phyloP scores from a whole-genome alignment of 1,284 basidiomycete species.

The Bjerkandera adusta region DNA sequence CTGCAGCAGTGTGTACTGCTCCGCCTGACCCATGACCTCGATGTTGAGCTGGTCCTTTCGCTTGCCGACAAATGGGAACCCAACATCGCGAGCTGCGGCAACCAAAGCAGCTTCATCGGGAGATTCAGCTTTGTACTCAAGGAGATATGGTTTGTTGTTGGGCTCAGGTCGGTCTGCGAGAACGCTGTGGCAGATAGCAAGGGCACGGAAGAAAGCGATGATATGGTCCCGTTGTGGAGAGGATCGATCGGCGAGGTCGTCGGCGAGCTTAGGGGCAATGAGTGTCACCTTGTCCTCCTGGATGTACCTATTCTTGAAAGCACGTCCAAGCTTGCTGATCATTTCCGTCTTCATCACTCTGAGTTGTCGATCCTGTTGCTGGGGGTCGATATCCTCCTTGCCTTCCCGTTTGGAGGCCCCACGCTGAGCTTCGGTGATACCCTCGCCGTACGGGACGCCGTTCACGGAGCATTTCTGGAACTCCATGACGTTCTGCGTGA shows the following conservation, averaged over 20 bases:
- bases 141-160: slow-evolving; percentile 56
- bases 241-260: slow-evolving; percentile 66
- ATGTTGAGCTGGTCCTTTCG: slow-evolving; percentile 81
- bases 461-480: slow-evolving; percentile 94
- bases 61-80: slow-evolving; percentile 87
- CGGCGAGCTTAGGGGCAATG: slow-evolving; percentile 81
- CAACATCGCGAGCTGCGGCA: slow-evolving; percentile 86
- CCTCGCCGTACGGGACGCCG: slow-evolving; percentile 88
- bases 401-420: slow-evolving; percentile 88
- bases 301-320: slow-evolving; percentile 90
- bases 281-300: slow-evolving; percentile 85
- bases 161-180: slow-evolving; percentile 76
- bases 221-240: slow-evolving; percentile 67
- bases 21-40: slow-evolving; percentile 87
- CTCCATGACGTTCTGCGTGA: slow-evolving; percentile 98
- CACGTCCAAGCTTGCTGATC: slow-evolving; percentile 70
- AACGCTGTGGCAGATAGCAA: slow-evolving; percentile 92
- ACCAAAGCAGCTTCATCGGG: slow-evolving; percentile 96
- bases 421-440: slow-evolving; percentile 92
- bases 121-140: slow-evolving; percentile 95
- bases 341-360: slow-evolving; percentile 72
- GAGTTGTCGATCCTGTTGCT: slow-evolving; percentile 70
- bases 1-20: slow-evolving; percentile 79
- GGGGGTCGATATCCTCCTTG: slow-evolving; percentile 62
- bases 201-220: slow-evolving; percentile 86